Base-by-base conservation (phyloP, 306 rosid genomes). In the Quercus rubra region DNA sequence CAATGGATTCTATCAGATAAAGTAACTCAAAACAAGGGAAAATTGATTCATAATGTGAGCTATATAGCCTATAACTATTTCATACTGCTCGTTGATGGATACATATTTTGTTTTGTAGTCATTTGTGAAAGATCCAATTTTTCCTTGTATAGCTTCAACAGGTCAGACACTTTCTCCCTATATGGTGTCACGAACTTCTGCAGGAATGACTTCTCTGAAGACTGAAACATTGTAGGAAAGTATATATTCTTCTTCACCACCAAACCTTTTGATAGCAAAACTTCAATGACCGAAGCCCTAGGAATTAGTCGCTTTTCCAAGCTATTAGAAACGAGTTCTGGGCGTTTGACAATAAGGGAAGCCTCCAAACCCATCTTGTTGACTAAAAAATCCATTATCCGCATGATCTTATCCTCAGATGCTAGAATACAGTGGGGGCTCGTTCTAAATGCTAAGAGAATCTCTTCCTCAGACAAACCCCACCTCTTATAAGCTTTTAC, bases 331-430 rank as follows among this genome's bases (percentile, higher is more conserved):
- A 41, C 46, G 3, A 41, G 46, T 41, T 41, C 11, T 41, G 46
- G 46, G 46, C 46, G 12, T 41, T 8, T 41, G 46, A 56, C 76
- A 74, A 89, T 41, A 4, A 38, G 20, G 46, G 70, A 4, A 20
- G 92, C 15, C 7, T 71, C 25, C 71, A 49, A 77, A 46, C 87
- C 90, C 58, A 85, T 74, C 25, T 78, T 17, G 66, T 87, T 71
- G 20, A 85, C 85, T 71, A 87, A 80, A 27, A 87, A 80, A 59
- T 67, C 62, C 93, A 88, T 87, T 6, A 74, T 23, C 49, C 58
- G 69, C 77, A 69, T 17, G 6, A 90, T 77, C 73, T 89, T 89
- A 25, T 82, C 77, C 62, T 57, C 62, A 0, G 89, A 87, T 4
- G 31, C 2, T 54, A 63, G 21, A 89, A 90, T 85, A 71, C 81